phyloP scores from a whole-genome alignment of 108 stramenopile species.

The Stephanodiscus triporus region DNA sequence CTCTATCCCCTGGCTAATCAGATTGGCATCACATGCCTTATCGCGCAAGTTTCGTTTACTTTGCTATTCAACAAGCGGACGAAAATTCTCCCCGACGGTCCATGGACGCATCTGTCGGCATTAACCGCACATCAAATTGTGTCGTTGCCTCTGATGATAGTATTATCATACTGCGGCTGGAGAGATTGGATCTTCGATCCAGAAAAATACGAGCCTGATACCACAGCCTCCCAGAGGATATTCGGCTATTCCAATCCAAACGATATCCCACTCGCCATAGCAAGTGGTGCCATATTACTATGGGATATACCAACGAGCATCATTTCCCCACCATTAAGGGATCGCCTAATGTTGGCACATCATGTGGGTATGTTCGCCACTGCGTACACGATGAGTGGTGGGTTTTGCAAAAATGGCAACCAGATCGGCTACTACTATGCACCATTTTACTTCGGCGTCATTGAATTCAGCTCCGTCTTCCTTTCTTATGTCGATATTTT shows the following conservation, averaged over 20 bases:
- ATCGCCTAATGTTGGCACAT: constrained; percentile 58
- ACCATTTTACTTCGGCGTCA: constrained; percentile 71
- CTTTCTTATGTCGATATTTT: constrained; percentile 66
- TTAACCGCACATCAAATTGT: constrained; percentile 69
- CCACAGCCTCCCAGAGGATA: constrained; percentile 30
- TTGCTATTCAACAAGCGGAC: constrained; percentile 30
- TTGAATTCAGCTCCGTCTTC: constrained; percentile 68
- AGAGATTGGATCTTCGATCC: constrained; percentile 36
- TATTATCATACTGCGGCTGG: constrained; percentile 52
- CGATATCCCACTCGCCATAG: constrained; percentile 37
- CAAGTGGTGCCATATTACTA: constrained; percentile 49
- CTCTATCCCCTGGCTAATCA: constrained; percentile 34
- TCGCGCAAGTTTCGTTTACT: constrained; percentile 30
- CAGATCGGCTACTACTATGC: constrained; percentile 60
- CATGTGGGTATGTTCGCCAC: constrained; percentile 67
- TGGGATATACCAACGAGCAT: constrained; percentile 64
- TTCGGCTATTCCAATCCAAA: constrained; percentile 15
- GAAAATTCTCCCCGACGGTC: constrained; percentile 40
- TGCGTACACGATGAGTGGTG: constrained; percentile 49
- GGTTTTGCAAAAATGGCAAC: constrained; percentile 26
- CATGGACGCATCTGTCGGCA: constrained; percentile 56
- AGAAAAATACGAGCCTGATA: not conserved
- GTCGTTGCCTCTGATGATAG: constrained; percentile 59
- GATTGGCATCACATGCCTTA: constrained; percentile 39
- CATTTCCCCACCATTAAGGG: constrained; percentile 34